Evolutionary conservation across 805 yeast genomes (phyloP), one percentile per base, ranked within the genome.

Genomic region (Cyberlindnera bimundalis): DNA sequence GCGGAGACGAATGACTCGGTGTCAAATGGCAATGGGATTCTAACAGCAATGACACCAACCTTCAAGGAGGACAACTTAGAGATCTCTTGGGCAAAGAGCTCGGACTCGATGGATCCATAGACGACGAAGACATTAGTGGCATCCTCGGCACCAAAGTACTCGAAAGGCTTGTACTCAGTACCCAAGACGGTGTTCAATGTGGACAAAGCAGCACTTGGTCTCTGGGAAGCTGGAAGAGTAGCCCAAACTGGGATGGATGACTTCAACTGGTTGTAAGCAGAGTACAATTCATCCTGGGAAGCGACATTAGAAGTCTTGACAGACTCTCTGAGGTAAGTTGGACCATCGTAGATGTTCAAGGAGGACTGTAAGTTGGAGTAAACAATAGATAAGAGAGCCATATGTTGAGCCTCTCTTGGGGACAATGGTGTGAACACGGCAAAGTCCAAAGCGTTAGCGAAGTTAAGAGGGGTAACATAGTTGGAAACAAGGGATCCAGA

Each of bases 1-100:
- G 72, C 57, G 4, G 67, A 57, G 37, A 76, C 65, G 59, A 89
- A 88, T 50, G 74, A 74, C 24, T 67, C 70, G 25, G 75, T 70
- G 52, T 81, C 78, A 64, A 89, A 88, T 11, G 96, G 96, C 39
- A 81, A 66, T 40, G 95, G 91, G 32, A 86, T 77, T 64, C 96
- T 77, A 36, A 81, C 75, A 40, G 81, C 73, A 42, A 90, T 62
- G 36, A 82, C 76, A 48, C 89, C 95, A 37, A 78, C 68, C 62
- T 14, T 59, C 47, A 37, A 59, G 8, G 58, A 16, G 10, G 40
- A 26, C 10, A 43, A 33, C 25, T 38, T 39, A 18, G 32, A 49
- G 34, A 81, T 66, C 21, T 73, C 68, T 20, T 66, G 61, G 35
- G 74, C 53, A 29, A 85, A 70, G 41, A 77, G 64, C 40, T 78